Base-by-base conservation (phyloP, 1,139 yeast genomes). In the Diutina mesorugosa region DNA sequence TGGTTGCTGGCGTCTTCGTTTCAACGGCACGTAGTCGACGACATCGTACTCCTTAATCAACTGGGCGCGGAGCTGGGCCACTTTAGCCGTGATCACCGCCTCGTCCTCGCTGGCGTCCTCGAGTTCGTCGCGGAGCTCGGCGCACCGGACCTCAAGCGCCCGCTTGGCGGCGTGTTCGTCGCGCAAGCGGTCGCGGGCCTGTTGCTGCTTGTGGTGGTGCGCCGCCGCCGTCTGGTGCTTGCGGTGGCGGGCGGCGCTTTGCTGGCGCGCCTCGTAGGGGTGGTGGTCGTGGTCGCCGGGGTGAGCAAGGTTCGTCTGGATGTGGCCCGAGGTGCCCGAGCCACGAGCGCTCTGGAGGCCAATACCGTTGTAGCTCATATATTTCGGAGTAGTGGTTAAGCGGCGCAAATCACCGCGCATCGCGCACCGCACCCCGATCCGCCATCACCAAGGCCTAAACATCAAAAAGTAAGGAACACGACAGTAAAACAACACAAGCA, bases 281-380 rank as follows among this genome's bases (percentile, higher is more conserved):
- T 32, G 41, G 16, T 32, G 32, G 10, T 50, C 28, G 5, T 28
- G 8, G 8, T 30, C 12, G 6, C 28, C 28, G 4, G 10, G 41
- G 10, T 63, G 61, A 29, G 80, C 71, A 6, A 72, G 60, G 60
- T 78, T 85, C 57, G 75, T 71, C 64, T 84, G 87, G 4, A 87
- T 75, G 64, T 78, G 77, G 0, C 95, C 95, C 51, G 86, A 84
- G 1, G 93, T 86, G 0, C 89, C 89, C 0, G 87, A 74, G 0
- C 95, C 95, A 57, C 89, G 71, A 0, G 87, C 81, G 0, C 85
- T 79, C 54, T 75, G 76, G 32, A 85, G 72, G 0, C 90, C 90
- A 55, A 86, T 77, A 21, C 88, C 86, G 66, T 83, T 84, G 65
- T 82, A 83, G 26, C 87, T 80, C 89, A 84, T 84, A 32, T 10